phyloP scores from a whole-genome alignment of 106 monocot genomes.

The Cymbidium sinense region DNA sequence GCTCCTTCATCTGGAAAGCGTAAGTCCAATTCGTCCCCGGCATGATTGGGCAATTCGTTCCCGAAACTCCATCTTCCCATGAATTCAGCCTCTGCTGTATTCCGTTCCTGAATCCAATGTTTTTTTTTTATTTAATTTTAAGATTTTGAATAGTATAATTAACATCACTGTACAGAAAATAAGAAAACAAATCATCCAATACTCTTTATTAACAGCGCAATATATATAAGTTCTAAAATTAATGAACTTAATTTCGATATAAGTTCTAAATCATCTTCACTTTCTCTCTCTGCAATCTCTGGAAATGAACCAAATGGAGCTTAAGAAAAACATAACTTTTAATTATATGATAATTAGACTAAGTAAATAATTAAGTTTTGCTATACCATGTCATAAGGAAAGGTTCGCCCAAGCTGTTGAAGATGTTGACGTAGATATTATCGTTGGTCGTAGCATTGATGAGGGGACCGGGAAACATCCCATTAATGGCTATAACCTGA shows the following conservation, averaged over 20 bases:
- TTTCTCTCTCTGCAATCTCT: too few relatives aligned
- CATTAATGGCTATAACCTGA: slow-evolving; percentile 22
- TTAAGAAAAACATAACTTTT: background rate
- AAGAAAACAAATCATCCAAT: too few relatives aligned
- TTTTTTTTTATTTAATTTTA: background rate
- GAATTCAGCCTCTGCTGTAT: slow-evolving; percentile 20
- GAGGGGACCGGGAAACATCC: slow-evolving; percentile 22
- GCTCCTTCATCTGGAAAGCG: slow-evolving; percentile 14
- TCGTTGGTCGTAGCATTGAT: slow-evolving; percentile 24
- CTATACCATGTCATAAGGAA: slow-evolving; percentile 23
- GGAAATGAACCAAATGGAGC: too few relatives aligned
- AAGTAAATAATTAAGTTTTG: background rate
- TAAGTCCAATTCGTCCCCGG: slow-evolving; percentile 21
- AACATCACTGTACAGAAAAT: too few relatives aligned
- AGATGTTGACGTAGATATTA: slow-evolving; percentile 13
- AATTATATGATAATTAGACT: background rate
- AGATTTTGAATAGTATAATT: too few relatives aligned
- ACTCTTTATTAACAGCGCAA: too few relatives aligned
- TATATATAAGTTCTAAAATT: too few relatives aligned
- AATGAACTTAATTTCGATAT: too few relatives aligned
- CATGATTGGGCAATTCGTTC: slow-evolving; percentile 16
- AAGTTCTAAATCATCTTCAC: too few relatives aligned
- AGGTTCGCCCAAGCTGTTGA: slow-evolving; percentile 27
- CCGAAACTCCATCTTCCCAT: slow-evolving; percentile 25
- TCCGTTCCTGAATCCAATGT: slow-evolving; percentile 10